Evolutionary conservation across 2,329 filamentous ascomycete genomes (phyloP).

Genomic region (Phaeosphaeriaceae sp.): DNA sequence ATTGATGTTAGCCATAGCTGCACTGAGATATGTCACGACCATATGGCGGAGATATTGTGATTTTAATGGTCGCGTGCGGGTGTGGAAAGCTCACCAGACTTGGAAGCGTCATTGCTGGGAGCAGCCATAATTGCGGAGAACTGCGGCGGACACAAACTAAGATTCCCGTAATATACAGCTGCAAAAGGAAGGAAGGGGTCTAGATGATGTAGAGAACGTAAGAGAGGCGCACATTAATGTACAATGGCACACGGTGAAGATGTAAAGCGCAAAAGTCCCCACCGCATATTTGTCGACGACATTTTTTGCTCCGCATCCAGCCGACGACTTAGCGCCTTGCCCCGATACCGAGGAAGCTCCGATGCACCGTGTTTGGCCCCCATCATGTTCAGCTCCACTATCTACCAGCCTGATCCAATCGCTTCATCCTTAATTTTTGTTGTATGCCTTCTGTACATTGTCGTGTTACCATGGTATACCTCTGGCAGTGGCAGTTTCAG

Average conservation of each 20-base stretch:
- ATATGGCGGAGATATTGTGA: neutral
- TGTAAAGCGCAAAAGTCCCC: conserved; percentile 11
- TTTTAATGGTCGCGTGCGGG: conserved; percentile 11
- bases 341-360: neutral
- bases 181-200: conserved; percentile 32
- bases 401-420: conserved; percentile 1
- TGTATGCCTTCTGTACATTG: neutral
- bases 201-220: conserved; percentile 29
- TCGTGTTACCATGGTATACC: neutral
- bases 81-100: conserved; percentile 41
- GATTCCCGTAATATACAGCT: conserved; percentile 25
- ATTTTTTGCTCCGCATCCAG: conserved; percentile 1
- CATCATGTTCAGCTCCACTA: neutral
- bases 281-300: neutral
- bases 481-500: neutral
- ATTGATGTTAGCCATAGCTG: conserved; percentile 31
- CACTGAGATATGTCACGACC: neutral
- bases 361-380: neutral
- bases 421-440: neutral
- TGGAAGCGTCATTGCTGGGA: conserved; percentile 47
- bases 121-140: conserved; percentile 39
- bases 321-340: neutral
- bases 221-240: conserved; percentile 44
- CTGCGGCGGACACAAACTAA: conserved; percentile 17
- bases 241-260: conserved; percentile 34